Evolutionary conservation across 768 basidiomycete species (phyloP).

Genomic region (Obba rivulosa): DNA sequence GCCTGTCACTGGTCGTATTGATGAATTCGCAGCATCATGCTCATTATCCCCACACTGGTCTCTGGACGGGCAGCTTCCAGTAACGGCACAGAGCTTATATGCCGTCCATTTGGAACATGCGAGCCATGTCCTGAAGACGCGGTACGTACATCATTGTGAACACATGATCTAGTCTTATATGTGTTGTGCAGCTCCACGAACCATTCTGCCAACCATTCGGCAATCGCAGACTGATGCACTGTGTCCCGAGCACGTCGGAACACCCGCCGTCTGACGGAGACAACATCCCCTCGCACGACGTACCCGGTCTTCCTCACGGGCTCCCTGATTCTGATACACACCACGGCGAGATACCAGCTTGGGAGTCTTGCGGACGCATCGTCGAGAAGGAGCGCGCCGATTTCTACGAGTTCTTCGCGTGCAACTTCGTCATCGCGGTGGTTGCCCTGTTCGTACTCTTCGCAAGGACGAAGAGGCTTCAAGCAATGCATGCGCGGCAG

Average conservation of each 20-base stretch:
- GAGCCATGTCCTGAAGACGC: conserved; percentile 59
- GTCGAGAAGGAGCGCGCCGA: conserved; percentile 73
- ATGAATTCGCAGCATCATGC: too few relatives aligned
- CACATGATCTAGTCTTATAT: background rate
- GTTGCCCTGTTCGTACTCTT: conserved; percentile 63
- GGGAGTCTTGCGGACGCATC: conserved; percentile 92
- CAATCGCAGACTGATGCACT: conserved; percentile 86
- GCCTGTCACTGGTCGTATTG: too few relatives aligned
- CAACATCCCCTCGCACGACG: conserved; percentile 2
- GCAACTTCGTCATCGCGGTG: conserved; percentile 69
- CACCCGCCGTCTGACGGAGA: background rate
- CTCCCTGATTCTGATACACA: conserved; percentile 4
- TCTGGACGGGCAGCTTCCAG: background rate
- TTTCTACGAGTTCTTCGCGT: conserved; percentile 87
- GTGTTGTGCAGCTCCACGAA: conserved; percentile 54
- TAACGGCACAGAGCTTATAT: conserved; percentile 21
- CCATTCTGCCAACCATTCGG: conserved; percentile 97
- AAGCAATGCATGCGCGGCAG: conserved; percentile 71
- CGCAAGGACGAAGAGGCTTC: conserved; percentile 61
- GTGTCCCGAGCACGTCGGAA: conserved; percentile 34
- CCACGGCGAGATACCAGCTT: conserved; percentile 67
- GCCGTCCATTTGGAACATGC: conserved; percentile 53
- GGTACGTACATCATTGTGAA: conserved; percentile 33
- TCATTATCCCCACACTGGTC: too few relatives aligned
- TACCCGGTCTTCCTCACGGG: conserved; percentile 9